phyloP scores from a whole-genome alignment of 257 asterid genomes.

The Solanum bulbocastanum region DNA sequence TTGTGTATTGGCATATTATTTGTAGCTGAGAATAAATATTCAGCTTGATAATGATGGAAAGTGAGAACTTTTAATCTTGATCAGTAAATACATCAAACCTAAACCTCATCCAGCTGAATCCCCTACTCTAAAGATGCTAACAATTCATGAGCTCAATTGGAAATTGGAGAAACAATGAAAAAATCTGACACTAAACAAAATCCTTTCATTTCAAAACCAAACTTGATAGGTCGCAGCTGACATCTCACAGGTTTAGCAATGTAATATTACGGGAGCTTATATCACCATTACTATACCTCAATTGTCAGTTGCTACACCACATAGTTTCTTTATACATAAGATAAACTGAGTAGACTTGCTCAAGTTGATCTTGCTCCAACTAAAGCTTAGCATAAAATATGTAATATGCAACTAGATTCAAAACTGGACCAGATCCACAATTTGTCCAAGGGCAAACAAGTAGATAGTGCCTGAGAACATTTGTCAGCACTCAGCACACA shows the following conservation, averaged over 20 bases:
- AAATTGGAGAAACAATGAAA: background rate
- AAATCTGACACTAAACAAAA: background rate
- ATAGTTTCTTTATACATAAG: background rate
- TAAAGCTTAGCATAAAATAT: background rate
- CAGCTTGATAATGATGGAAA: background rate
- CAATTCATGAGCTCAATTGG: background rate
- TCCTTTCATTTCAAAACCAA: background rate
- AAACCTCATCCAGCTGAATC: background rate
- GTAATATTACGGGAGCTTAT: background rate
- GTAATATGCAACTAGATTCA: background rate
- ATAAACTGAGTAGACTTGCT: background rate
- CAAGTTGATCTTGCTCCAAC: background rate
- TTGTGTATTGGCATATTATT: background rate
- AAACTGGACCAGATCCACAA: background rate
- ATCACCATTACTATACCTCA: background rate
- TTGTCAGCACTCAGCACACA: background rate
- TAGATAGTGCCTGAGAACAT: background rate
- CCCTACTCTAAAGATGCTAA: background rate
- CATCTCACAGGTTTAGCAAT: background rate
- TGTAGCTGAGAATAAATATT: background rate
- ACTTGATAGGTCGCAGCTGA: background rate
- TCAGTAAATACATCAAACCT: background rate
- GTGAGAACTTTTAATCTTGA: background rate
- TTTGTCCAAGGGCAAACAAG: background rate
- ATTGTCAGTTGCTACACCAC: background rate